Conservation (phyloP, 768 basidiomycete genomes). For the Termitomyces sp. region DNA sequence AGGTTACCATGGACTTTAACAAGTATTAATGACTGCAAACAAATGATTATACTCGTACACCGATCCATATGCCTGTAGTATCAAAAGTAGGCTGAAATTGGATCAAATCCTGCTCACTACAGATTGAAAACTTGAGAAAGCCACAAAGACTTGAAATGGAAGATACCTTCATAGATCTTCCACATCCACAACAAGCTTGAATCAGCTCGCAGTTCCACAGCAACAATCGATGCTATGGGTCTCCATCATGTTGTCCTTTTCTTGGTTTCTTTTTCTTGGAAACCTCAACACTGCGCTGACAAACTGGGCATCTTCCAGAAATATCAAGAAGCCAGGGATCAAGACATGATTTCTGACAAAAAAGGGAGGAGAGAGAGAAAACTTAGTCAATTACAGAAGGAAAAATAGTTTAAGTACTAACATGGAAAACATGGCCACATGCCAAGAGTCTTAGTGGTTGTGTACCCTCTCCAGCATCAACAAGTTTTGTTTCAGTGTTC, state of each 20-base stretch:
- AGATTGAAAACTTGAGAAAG: no score
- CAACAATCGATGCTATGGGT: neutral
- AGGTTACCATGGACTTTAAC: no score
- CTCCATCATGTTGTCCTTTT: slow-evolving; percentile 5
- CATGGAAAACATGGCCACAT: slow-evolving; percentile 91
- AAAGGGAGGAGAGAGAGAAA: slow-evolving; percentile 5
- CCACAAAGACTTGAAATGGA: neutral
- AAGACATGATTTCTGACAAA: slow-evolving; percentile 72
- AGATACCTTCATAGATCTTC: neutral
- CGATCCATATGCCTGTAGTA: no score
- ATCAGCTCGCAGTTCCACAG: no score
- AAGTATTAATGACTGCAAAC: no score
- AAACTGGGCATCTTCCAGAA: slow-evolving; percentile 85
- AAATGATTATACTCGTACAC: no score
- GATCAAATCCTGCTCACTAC: no score
- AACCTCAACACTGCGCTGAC: slow-evolving; percentile 70
- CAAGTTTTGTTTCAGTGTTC: slow-evolving; percentile 33
- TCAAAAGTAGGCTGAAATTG: no score
- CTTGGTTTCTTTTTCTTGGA: slow-evolving; percentile 21
- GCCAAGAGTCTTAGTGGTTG: slow-evolving; percentile 72
- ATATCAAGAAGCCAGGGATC: slow-evolving; percentile 88
- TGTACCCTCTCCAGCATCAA: slow-evolving; percentile 72
- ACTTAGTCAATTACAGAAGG: neutral
- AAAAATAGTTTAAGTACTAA: slow-evolving; percentile 33
- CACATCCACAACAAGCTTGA: no score